Evolutionary conservation across 148 eudicot genomes (phyloP).

Genomic region (Vaccinium vitisidaea): DNA sequence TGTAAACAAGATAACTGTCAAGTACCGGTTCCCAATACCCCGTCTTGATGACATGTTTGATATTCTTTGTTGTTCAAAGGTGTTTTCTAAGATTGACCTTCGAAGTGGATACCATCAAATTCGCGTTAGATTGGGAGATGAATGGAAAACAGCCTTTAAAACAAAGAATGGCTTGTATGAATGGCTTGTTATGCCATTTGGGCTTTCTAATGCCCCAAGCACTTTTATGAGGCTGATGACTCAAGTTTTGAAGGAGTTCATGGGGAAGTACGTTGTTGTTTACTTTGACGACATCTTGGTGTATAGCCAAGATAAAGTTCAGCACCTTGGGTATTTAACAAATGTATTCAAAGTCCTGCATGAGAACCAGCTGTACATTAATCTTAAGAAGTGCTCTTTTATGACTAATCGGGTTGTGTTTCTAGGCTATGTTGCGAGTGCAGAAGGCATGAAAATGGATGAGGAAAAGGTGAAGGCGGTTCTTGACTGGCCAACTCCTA

Average conservation of each 20-base stretch:
- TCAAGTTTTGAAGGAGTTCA: neutral
- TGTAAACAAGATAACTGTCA: neutral
- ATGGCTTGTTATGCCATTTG: neutral
- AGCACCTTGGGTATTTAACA: neutral
- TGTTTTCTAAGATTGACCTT: neutral
- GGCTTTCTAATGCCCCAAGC: neutral
- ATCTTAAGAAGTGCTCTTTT: neutral
- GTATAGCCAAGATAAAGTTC: neutral
- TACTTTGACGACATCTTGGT: neutral
- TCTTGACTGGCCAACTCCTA: neutral
- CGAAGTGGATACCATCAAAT: neutral
- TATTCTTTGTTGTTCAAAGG: neutral
- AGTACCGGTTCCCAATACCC: neutral
- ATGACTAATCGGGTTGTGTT: neutral
- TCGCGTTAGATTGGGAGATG: neutral
- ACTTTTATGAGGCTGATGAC: neutral
- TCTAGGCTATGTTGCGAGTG: neutral
- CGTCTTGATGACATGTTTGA: neutral
- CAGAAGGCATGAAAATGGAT: neutral
- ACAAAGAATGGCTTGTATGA: neutral
- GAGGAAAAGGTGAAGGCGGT: neutral
- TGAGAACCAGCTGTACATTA: conserved; percentile 5
- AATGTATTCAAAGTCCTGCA: neutral
- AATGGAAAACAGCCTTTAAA: neutral
- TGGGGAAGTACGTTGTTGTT: neutral